These are phyloP conservation scores for Colletotrichum sp. DNA, from an alignment of 2,329 filamentous ascomycete genomes.

Conservation along the genomic window DNA sequence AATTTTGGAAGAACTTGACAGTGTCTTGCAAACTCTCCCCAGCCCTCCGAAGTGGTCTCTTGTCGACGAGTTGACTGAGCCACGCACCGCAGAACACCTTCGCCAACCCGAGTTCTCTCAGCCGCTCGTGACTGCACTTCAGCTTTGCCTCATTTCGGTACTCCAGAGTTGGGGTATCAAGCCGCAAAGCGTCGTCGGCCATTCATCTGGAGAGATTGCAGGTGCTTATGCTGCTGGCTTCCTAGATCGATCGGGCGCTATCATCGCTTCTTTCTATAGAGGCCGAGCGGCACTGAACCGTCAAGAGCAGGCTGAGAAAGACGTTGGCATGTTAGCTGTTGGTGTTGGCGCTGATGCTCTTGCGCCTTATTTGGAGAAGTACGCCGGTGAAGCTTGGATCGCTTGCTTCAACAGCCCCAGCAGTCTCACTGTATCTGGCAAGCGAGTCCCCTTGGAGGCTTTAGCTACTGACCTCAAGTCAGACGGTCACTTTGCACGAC, in stretches of 20 bases:
- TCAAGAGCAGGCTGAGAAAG: background rate
- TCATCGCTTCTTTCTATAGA: constrained; percentile 1
- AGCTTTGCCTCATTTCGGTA: constrained; percentile 36
- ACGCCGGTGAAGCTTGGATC: background rate
- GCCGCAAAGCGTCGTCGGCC: constrained; percentile 14
- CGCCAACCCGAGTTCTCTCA: constrained; percentile 39
- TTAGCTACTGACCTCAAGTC: constrained; percentile 25
- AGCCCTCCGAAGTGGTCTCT: constrained; percentile 26
- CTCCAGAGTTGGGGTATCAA: constrained; percentile 20
- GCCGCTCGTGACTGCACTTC: constrained; percentile 39
- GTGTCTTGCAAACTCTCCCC: background rate
- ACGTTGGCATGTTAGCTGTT: constrained; percentile 6
- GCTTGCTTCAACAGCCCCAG: constrained; percentile 18
- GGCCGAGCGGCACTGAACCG: background rate
- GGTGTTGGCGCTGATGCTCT: background rate
- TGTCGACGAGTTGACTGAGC: constrained; percentile 25
- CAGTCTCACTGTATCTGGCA: constrained; percentile 14
- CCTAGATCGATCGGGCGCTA: background rate
- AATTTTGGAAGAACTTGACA: background rate
- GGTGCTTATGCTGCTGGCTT: constrained; percentile 23
- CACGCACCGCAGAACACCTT: constrained; percentile 23
- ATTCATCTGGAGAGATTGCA: constrained; percentile 25
- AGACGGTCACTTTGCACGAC: constrained; percentile 27
- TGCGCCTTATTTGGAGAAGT: background rate
- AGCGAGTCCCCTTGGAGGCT: background rate